phyloP scores from a whole-genome alignment of 768 basidiomycete genomes.

The Lentinula sp. region DNA sequence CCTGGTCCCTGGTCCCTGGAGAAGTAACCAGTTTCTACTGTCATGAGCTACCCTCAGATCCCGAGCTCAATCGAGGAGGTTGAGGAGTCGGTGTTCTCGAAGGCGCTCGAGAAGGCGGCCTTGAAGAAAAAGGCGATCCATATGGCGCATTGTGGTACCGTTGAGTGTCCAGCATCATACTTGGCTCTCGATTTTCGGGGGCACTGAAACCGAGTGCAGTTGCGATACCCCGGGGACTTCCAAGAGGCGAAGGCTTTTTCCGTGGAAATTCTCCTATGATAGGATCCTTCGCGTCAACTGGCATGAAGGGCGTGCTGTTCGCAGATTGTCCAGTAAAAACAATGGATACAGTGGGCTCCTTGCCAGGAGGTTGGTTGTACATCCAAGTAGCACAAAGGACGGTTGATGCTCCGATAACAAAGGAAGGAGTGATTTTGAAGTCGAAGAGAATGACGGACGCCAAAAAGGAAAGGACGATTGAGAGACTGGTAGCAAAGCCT shows the following conservation, averaged over 20 bases:
- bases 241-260: constrained; percentile 38
- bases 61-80: not conserved
- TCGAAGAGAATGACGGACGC: constrained; percentile 89
- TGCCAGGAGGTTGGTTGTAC: constrained; percentile 74
- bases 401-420: constrained; percentile 79
- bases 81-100: constrained; percentile 20
- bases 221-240: constrained; percentile 43
- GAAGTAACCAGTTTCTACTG: not conserved
- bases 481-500: constrained; percentile 94
- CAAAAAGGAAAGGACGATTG: constrained; percentile 92
- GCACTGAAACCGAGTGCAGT: constrained; percentile 36
- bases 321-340: constrained; percentile 18
- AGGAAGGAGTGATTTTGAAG: constrained; percentile 81
- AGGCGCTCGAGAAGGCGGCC: constrained; percentile 24
- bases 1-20: not conserved
- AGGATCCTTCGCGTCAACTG: constrained; percentile 43
- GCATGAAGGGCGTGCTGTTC: constrained; percentile 31
- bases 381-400: constrained; percentile 90
- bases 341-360: constrained; percentile 20
- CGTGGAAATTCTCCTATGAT: constrained; percentile 56
- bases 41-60: constrained; percentile 2
- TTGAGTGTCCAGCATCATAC: constrained; percentile 26
- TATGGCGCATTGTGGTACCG: constrained; percentile 33
- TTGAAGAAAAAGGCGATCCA: constrained; percentile 34
- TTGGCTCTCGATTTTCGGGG: constrained; percentile 2